phyloP scores from a whole-genome alignment of 1,284 basidiomycete species.

The Papiliotrema fonsecae region DNA sequence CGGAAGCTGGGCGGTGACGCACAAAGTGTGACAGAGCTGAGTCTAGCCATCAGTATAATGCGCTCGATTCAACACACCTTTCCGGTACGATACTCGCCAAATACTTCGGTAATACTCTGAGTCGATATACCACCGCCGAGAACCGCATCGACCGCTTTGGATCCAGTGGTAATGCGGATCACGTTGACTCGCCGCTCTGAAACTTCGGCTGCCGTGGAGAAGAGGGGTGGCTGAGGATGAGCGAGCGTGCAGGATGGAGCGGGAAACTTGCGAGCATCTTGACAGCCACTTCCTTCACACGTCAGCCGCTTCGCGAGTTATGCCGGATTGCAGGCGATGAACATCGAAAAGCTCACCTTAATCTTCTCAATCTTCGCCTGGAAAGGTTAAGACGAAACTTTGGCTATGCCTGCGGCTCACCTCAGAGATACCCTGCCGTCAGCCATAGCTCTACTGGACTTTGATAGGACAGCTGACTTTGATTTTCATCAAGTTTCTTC shows the following conservation, averaged over 20 bases:
- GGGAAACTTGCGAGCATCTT: constrained; percentile 63
- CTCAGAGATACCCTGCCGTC: constrained; percentile 38
- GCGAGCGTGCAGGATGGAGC: not conserved
- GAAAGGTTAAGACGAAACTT: constrained; percentile 8
- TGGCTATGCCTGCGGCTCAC: constrained; percentile 47
- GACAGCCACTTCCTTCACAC: constrained; percentile 68
- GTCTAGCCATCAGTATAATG: constrained; percentile 71
- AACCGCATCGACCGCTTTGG: constrained; percentile 81
- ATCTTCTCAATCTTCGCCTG: constrained; percentile 89
- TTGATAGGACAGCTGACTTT: constrained; percentile 56
- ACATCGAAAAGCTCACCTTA: constrained; percentile 56
- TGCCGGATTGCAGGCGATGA: not conserved
- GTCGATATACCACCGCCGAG: constrained; percentile 82
- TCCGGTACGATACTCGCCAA: constrained; percentile 49
- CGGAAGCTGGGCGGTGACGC: constrained; percentile 80
- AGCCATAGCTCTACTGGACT: not conserved
- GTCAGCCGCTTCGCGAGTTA: not conserved
- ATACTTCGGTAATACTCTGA: constrained; percentile 76
- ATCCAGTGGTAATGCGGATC: constrained; percentile 75
- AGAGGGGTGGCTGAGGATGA: constrained; percentile 66
- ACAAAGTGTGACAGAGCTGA: constrained; percentile 87
- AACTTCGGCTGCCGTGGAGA: constrained; percentile 82
- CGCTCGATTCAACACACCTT: constrained; percentile 68
- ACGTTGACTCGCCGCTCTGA: constrained; percentile 77
- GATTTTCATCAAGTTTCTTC: constrained; percentile 80